Evolutionary conservation across 176 grass and related monocot genomes (phyloP), one percentile per base, ranked within the genome.

Genomic region (Oryza rufipogon): DNA sequence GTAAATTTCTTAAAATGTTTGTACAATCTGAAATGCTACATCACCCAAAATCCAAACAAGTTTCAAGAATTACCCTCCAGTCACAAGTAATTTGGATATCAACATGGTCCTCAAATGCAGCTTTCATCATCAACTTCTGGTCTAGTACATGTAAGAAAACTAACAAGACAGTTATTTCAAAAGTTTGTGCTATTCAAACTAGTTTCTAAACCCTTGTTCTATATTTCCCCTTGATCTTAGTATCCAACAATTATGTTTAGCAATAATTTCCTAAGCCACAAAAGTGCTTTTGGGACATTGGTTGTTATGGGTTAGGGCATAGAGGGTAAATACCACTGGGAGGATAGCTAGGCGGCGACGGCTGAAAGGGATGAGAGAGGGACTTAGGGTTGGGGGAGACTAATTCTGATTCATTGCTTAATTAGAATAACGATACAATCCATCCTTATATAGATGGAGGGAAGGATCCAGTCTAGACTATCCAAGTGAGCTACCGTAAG

Each of bases 1-100:
- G 32, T 23, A 75, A 5, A 74, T 15, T 71, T 17, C 11, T 51
- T 45, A 72, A 72, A 70, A 48, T 70, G 13, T 64, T 65, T 82
- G 22, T 80, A 69, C 5, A 73, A 63, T 28, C 4, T 33, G 51
- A 73, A 60, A 61, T 72, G 51, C 12, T 11, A 63, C 3, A 63
- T 63, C 58, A 6, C 19, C 58, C n/a, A 63, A 63, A 63, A 63
- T n/a, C n/a, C n/a, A 22, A 63, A 63, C 58, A 63, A 22, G 9
- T 23, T 63, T 23, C 8, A 63, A 22, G n/a, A 63, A 63, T 11
- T 23, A 63, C 58, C 56, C 20, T 63, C n/a, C 19, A 22, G 19
- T 63, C 58, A 63, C 58, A 63, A 63, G 17, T 23, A 22, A 23
- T 63, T 63, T 63, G 6, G 52, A 63, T 63, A 11, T 19, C 58